A percentile compares a stretch with the other conserved stretches of the same genome.
Evolutionary conservation across 805 yeast species (phyloP).

Genomic region (Candida manassasensis): DNA sequence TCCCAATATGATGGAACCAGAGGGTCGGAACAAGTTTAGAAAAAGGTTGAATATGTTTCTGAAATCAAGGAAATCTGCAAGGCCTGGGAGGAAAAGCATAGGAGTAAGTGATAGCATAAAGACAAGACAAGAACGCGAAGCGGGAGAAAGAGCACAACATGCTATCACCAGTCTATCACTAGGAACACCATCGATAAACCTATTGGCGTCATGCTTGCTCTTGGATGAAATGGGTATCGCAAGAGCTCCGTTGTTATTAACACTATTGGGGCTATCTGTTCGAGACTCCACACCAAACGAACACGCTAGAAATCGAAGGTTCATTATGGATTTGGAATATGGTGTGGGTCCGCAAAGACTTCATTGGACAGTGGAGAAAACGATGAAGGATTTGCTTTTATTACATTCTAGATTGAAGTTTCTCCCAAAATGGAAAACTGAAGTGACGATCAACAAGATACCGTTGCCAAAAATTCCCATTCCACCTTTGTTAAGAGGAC

Average conservation of each 20-base stretch:
- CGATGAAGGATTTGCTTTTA: constrained; percentile 63
- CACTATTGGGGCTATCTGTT: constrained; percentile 65
- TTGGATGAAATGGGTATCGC: constrained; percentile 72
- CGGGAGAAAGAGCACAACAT: constrained; percentile 33
- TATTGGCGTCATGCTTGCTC: constrained; percentile 69
- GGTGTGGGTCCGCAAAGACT: constrained; percentile 79
- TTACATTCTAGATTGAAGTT: constrained; percentile 63
- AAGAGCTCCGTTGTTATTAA: constrained; percentile 78
- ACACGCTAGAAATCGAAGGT: constrained; percentile 40
- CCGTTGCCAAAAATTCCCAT: constrained; percentile 43
- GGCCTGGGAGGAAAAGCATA: background rate
- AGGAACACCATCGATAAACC: constrained; percentile 70
- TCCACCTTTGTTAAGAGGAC: constrained; percentile 28
- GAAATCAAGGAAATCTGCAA: constrained; percentile 2
- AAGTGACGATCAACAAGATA: constrained; percentile 27
- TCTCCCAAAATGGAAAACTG: constrained; percentile 35
- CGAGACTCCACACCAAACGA: constrained; percentile 43
- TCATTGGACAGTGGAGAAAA: constrained; percentile 75
- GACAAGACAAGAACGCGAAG: constrained; percentile 16
- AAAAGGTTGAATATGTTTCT: constrained; percentile 4
- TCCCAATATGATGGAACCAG: background rate
- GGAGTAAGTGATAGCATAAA: constrained; percentile 1
- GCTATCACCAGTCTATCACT: constrained; percentile 45
- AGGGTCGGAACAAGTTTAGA: constrained; percentile 1
- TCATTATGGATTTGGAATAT: constrained; percentile 75